These are phyloP conservation scores for Triticum monococcum DNA, from an alignment of 176 grass and related monocot species.

Conservation along the genomic window DNA sequence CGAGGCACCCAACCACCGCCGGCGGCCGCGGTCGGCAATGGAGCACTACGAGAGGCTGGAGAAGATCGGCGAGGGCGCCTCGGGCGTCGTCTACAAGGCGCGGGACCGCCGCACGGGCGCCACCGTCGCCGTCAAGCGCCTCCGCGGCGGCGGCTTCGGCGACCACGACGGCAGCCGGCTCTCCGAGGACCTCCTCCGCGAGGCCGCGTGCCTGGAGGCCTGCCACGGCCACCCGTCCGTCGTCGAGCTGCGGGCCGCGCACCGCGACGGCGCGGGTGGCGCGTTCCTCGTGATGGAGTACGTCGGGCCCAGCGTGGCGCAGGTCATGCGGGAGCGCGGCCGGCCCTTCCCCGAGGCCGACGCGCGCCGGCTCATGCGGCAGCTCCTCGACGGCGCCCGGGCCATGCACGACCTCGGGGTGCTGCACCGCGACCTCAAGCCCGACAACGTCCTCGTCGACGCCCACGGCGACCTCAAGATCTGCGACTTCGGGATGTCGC, in stretches of 20 bases:
- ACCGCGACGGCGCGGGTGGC: not conserved
- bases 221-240: slow-evolving; percentile 25
- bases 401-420: slow-evolving; percentile 42
- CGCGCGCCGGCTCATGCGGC: slow-evolving; percentile 27
- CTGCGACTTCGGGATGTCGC: slow-evolving; percentile 45
- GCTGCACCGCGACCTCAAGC: slow-evolving; percentile 70
- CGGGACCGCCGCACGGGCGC: slow-evolving; percentile 22
- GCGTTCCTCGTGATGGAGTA: slow-evolving; percentile 43
- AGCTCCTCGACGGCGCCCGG: slow-evolving; percentile 25
- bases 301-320: slow-evolving; percentile 23
- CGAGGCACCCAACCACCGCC: not conserved
- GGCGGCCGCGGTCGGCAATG: not conserved
- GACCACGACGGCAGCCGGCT: not conserved
- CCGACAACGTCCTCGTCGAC: slow-evolving; percentile 59
- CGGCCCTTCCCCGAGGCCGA: slow-evolving; percentile 21
- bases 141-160: not conserved
- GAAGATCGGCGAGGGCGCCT: slow-evolving; percentile 34
- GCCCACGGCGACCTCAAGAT: slow-evolving; percentile 33
- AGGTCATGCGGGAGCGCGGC: slow-evolving; percentile 20
- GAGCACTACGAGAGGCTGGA: slow-evolving; percentile 26
- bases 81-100: slow-evolving; percentile 35
- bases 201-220: slow-evolving; percentile 4
- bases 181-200: not conserved
- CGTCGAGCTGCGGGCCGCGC: slow-evolving; percentile 19
- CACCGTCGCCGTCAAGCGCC: slow-evolving; percentile 21